Conservation (phyloP, 2,329 filamentous ascomycete genomes). For the Domatiomyces globalis region DNA sequence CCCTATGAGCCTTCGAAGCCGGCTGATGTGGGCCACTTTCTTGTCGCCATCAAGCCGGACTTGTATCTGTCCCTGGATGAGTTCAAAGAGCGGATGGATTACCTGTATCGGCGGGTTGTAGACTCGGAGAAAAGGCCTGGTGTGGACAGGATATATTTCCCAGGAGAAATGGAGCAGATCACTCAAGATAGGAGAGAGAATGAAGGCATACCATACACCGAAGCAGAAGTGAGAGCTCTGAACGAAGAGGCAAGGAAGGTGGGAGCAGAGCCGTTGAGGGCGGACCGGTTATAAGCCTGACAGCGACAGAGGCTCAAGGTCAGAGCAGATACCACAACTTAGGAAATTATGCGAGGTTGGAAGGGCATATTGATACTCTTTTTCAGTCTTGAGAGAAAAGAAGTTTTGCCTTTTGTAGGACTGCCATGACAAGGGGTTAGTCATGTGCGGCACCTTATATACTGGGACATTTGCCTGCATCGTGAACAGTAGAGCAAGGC, state of each 20-base stretch:
- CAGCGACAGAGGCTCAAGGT: too few relatives aligned
- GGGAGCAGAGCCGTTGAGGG: slow-evolving; percentile 15
- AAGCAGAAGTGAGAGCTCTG: slow-evolving; percentile 35
- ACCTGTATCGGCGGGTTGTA: slow-evolving; percentile 42
- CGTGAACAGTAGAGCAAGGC: too few relatives aligned
- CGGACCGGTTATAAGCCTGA: not conserved
- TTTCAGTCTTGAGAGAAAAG: too few relatives aligned
- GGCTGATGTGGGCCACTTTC: slow-evolving; percentile 60
- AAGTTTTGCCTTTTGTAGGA: too few relatives aligned
- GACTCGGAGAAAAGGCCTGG: slow-evolving; percentile 39
- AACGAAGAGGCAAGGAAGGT: slow-evolving; percentile 37
- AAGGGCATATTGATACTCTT: too few relatives aligned
- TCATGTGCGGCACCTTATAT: too few relatives aligned
- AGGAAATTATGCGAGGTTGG: too few relatives aligned
- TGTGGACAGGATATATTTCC: slow-evolving; percentile 43
- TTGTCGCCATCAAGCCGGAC: slow-evolving; percentile 58
- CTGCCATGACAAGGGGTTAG: too few relatives aligned
- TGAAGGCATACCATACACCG: slow-evolving; percentile 37
- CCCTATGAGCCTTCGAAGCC: slow-evolving; percentile 59
- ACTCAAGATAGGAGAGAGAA: slow-evolving; percentile 26
- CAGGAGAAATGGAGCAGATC: slow-evolving; percentile 43
- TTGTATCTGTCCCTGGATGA: slow-evolving; percentile 58
- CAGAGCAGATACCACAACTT: too few relatives aligned
- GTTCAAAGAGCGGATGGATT: slow-evolving; percentile 48
- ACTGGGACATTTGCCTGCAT: too few relatives aligned